Conservation (phyloP, 371 early-diverging fungal species). For the Saksenaea vasiformis region DNA sequence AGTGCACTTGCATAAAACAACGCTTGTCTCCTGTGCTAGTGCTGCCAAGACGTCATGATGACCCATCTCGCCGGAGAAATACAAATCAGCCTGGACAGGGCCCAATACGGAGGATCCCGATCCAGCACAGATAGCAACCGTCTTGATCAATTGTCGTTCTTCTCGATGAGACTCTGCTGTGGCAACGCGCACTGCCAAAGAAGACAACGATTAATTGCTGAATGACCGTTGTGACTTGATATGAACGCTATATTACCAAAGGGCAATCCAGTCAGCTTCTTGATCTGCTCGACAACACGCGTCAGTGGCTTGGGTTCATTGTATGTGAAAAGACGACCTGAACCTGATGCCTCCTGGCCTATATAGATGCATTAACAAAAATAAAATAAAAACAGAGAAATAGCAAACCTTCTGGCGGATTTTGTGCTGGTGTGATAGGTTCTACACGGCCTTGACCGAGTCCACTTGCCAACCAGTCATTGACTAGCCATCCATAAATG, state of each 20-base stretch:
- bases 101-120: conserved; percentile 75
- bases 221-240: background rate
- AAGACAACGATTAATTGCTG: background rate
- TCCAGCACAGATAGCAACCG: conserved; percentile 95
- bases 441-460: conserved; percentile 55
- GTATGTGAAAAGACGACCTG: conserved; percentile 74
- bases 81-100: conserved; percentile 65
- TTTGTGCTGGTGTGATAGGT: conserved; percentile 57
- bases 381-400: background rate
- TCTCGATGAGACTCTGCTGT: conserved; percentile 53
- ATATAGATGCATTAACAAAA: background rate
- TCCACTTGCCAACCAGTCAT: conserved; percentile 83
- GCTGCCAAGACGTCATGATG: conserved; percentile 92
- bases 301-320: conserved; percentile 55
- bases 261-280: conserved; percentile 63
- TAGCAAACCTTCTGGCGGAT: conserved; percentile 54
- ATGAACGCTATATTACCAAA: conserved; percentile 45
- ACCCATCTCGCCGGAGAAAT: conserved; percentile 94
- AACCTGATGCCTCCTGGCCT: conserved; percentile 75
- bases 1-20: conserved; percentile 77
- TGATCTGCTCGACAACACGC: conserved; percentile 64
- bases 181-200: conserved; percentile 71
- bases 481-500: conserved; percentile 48
- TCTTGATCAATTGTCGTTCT: conserved; percentile 53
- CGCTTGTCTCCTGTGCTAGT: conserved; percentile 72